These are phyloP conservation scores for Eudorina sp. DNA, from an alignment of 139 green algal genomes.

Conservation along the genomic window DNA sequence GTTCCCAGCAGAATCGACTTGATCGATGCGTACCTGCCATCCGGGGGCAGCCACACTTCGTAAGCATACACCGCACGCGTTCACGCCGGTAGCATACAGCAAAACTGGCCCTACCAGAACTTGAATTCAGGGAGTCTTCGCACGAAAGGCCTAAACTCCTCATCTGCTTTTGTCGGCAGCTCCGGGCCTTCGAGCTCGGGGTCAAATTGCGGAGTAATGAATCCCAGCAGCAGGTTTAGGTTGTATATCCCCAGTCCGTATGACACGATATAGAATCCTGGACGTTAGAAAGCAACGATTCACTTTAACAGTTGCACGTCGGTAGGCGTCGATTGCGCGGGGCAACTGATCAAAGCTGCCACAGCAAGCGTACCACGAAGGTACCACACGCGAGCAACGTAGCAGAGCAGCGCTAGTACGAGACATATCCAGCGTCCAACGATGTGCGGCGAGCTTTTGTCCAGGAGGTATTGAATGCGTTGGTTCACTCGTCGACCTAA, in stretches of 20 bases:
- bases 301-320: constrained; percentile 1
- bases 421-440: constrained; percentile 81
- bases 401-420: constrained; percentile 74
- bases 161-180: constrained; percentile 90
- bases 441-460: constrained; percentile 85
- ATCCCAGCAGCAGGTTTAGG: constrained; percentile 98
- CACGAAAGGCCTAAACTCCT: constrained; percentile 99
- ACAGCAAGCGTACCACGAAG: constrained; percentile 48
- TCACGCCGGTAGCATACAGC: not conserved
- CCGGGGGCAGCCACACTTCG: not conserved
- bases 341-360: not conserved
- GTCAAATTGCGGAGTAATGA: constrained; percentile 91
- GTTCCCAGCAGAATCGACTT: constrained; percentile 91
- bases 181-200: constrained; percentile 90
- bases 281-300: not conserved
- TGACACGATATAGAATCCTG: constrained; percentile 98
- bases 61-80: not conserved
- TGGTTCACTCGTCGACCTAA: constrained; percentile 49
- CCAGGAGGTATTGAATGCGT: constrained; percentile 81
- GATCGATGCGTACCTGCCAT: constrained; percentile 81
- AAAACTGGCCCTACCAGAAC: constrained; percentile 87
- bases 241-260: constrained; percentile 99
- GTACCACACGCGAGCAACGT: constrained; percentile 86
- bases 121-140: constrained; percentile 98
- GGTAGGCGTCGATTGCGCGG: not conserved